Evolutionary conservation across 164 flowering plant genomes (phyloP).

Genomic region (Akebia trifoliata): DNA sequence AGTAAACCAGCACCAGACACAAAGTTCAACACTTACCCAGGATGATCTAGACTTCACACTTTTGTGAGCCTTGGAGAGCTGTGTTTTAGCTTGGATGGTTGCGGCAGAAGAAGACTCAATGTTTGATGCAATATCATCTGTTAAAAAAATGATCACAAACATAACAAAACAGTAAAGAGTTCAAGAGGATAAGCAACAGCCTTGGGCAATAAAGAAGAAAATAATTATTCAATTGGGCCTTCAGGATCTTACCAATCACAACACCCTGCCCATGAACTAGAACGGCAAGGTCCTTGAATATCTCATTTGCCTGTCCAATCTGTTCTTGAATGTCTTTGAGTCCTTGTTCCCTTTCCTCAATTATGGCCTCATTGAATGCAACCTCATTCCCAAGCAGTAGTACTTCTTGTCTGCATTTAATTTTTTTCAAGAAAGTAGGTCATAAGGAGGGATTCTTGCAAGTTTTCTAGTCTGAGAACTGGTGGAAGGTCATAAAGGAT

Average conservation of each 20-base stretch:
- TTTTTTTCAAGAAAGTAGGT: conserved; percentile 4
- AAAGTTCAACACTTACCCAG: conserved; percentile 44
- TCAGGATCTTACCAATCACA: conserved; percentile 47
- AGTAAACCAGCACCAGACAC: too few species aligned
- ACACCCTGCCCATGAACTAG: conserved; percentile 67
- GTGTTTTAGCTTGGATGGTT: conserved; percentile 51
- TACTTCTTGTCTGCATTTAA: conserved; percentile 50
- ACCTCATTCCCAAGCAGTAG: conserved; percentile 58
- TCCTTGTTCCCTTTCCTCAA: conserved; percentile 73
- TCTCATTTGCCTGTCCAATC: conserved; percentile 61
- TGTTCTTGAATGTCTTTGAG: conserved; percentile 54
- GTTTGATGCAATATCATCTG: conserved; percentile 69
- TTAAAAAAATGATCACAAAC: conserved; percentile 5
- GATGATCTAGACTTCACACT: conserved; percentile 49
- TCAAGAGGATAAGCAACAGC: not conserved
- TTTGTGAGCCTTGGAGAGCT: conserved; percentile 59
- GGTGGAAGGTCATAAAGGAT: not conserved
- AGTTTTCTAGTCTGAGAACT: not conserved
- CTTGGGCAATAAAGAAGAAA: conserved; percentile 1
- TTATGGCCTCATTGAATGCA: conserved; percentile 66
- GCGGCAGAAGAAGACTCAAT: conserved; percentile 50
- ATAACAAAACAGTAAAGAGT: not conserved
- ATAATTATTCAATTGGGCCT: not conserved
- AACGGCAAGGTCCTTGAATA: conserved; percentile 74
- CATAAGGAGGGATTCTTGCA: conserved; percentile 3